Evolutionary conservation across 257 asterid species (phyloP).

Genomic region (Perilla frutescens): DNA sequence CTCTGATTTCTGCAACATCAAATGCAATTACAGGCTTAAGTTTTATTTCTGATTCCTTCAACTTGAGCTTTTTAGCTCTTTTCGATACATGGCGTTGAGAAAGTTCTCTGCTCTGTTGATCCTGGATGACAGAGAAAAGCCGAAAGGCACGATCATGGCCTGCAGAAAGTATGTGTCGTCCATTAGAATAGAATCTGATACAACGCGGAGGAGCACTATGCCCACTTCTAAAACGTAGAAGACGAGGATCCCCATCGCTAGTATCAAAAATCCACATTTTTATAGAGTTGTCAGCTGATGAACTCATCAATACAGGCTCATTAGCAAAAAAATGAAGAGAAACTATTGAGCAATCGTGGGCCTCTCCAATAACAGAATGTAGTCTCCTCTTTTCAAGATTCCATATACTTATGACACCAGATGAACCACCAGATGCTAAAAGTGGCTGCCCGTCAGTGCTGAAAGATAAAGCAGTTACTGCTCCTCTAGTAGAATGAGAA

Average conservation of each 20-base stretch:
- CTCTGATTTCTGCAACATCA: constrained; percentile 94
- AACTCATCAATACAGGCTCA: constrained; percentile 92
- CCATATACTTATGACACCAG: constrained; percentile 92
- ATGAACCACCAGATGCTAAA: constrained; percentile 92
- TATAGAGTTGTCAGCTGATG: constrained; percentile 81
- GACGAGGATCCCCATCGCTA: constrained; percentile 85
- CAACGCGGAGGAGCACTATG: constrained; percentile 94
- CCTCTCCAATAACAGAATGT: constrained; percentile 76
- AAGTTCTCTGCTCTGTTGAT: constrained; percentile 94
- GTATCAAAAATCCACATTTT: constrained; percentile 96
- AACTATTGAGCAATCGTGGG: constrained; percentile 76
- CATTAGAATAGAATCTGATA: constrained; percentile 86
- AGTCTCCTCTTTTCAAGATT: constrained; percentile 92
- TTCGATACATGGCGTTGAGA: constrained; percentile 83
- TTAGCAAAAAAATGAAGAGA: constrained; percentile 86
- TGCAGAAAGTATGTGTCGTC: constrained; percentile 89
- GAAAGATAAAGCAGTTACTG: constrained; percentile 89
- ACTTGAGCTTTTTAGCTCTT: constrained; percentile 77
- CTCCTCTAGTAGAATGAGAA: constrained; percentile 75
- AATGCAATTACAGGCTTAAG: constrained; percentile 86
- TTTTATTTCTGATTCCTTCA: constrained; percentile 81
- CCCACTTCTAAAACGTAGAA: constrained; percentile 87
- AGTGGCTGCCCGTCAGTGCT: constrained; percentile 92
- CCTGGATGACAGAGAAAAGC: constrained; percentile 87
- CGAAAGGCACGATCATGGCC: constrained; percentile 96